Base-by-base conservation (phyloP, 2,329 filamentous ascomycete genomes). In the Alternaria rosae region DNA sequence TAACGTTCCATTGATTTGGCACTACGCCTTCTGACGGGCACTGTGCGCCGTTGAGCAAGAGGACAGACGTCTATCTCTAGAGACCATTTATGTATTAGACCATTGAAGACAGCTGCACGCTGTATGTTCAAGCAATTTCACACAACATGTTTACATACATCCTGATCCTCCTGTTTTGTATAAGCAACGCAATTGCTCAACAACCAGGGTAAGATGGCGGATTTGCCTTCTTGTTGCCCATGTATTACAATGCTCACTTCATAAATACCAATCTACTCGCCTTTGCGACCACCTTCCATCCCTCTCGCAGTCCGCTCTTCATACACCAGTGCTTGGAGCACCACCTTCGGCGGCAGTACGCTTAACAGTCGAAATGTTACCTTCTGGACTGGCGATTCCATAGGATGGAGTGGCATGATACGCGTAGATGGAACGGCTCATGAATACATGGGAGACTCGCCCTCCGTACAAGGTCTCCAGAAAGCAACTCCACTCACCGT, bases 401-500 rank as follows among this genome's bases (percentile, higher is more conserved):
- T 56, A 45, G 53, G 53, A 47, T 55, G 41, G 53, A 32, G n/a
- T 30, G 53, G 41, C 25, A 28, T 55, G 12, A 28, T 55, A 28
- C 38, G 53, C 15, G 53, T 47, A 12, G 26, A 55, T 9, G 53
- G 20, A 32, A 44, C 20, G 25, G 20, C 12, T n/a, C 25, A 44
- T n/a, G 53, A 55, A 10, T 38, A 55, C 28, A 44, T 45, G 53
- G 53, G 53, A 10, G 53, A 55, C 41, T 55, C 53, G 17, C 41
- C 53, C 11, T 47, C 26, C 26, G 41, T 45, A n/a, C 15, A 11
- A 28, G 26, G 30, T n/a, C 42, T 55, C 15, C 15, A 43, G 6
- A 47, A 45, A 32, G 53, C 41, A n/a, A 38, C 7, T 21, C 41
- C 41, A 21, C 53, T 42, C 5, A 44, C n/a, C 13, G 23, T 54